Evolutionary conservation across 208 protist genomes (phyloP).

Genomic region (Trypanosoma congolense): DNA sequence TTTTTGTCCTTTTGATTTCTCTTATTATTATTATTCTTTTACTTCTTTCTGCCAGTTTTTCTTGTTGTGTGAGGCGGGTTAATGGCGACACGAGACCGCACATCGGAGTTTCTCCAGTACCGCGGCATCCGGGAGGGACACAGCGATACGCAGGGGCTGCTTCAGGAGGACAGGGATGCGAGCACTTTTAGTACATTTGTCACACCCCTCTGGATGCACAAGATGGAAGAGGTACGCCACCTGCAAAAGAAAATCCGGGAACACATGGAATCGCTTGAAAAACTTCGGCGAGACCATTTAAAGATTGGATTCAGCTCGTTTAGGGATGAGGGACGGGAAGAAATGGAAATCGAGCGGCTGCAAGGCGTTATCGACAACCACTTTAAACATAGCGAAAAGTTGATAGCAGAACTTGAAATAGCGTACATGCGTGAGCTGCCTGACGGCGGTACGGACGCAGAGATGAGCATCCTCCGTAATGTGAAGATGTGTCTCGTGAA

Average conservation of each 20-base stretch:
- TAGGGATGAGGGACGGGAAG: conserved; percentile 73
- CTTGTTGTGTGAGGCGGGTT: too few species aligned
- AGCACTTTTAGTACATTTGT: conserved; percentile 36
- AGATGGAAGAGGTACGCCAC: conserved; percentile 76
- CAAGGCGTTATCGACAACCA: conserved; percentile 81
- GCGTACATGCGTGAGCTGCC: conserved; percentile 72
- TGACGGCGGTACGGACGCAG: conserved; percentile 80
- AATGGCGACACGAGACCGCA: conserved; percentile 88
- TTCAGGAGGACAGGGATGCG: conserved; percentile 56
- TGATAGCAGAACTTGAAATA: conserved; percentile 65
- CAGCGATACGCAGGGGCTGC: conserved; percentile 66
- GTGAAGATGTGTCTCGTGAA: conserved; percentile 91
- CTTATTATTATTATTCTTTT: too few species aligned
- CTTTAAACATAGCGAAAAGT: conserved; percentile 81
- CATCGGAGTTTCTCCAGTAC: conserved; percentile 81
- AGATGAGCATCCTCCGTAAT: conserved; percentile 87
- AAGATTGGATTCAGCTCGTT: conserved; percentile 87
- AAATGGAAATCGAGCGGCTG: conserved; percentile 68
- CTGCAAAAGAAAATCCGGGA: conserved; percentile 64
- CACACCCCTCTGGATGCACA: conserved; percentile 75
- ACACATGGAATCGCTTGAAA: conserved; percentile 68
- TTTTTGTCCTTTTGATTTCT: too few species aligned
- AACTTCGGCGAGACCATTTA: conserved; percentile 73
- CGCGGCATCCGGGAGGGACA: conserved; percentile 52
- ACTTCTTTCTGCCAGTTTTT: too few species aligned